Base-by-base conservation (phyloP, 1,139 yeast genomes). In the Lodderomyces orthopsilosis region DNA sequence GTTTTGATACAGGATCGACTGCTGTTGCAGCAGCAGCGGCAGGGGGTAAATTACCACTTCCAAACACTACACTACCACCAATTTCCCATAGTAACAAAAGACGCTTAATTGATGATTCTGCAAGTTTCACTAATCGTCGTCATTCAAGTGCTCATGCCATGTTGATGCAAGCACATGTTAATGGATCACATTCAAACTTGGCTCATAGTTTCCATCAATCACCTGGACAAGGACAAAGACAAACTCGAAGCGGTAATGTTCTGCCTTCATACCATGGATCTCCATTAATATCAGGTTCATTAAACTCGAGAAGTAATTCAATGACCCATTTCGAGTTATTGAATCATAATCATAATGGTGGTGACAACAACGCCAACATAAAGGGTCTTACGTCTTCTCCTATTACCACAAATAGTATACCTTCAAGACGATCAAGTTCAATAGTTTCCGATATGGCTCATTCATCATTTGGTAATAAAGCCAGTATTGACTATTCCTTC, bases 301-400 rank as follows among this genome's bases (percentile, higher is more conserved):
- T 58, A 37, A 65, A 56, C 19, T 63, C 70, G 18, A 56, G 75
- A 45, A 65, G 67, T 47, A 68, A 68, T 52, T 68, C 74, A 15
- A 63, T 68, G 24, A 58, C 68, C 5, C 64, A 63, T 37, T 63
- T 65, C 49, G 75, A 69, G 43, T 59, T 65, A 38, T 51, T 63
- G 39, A 57, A 53, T 21, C 55, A 56, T 30, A 58, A 58, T 41
- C 58, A 56, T 39, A 32, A 5, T 10, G 19, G 10, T 15, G 19
- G 19, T 13, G 17, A 15, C 6, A 30, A 13, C 10, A 28, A 7
- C 10, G 4, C 19, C 2, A 6, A 19, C 14, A n/a, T 17, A 10
- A 14, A 19, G 12, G 34, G 34, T 8, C 6, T 30, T 10, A 14
- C 34, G 15, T 30, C 34, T 5, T 30, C 34, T n/a, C 34, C 34